A percentile compares a stretch with the other conserved stretches of the same genome.
Conservation (phyloP, 305 asterid species). For the Fraxinus nigra region DNA sequence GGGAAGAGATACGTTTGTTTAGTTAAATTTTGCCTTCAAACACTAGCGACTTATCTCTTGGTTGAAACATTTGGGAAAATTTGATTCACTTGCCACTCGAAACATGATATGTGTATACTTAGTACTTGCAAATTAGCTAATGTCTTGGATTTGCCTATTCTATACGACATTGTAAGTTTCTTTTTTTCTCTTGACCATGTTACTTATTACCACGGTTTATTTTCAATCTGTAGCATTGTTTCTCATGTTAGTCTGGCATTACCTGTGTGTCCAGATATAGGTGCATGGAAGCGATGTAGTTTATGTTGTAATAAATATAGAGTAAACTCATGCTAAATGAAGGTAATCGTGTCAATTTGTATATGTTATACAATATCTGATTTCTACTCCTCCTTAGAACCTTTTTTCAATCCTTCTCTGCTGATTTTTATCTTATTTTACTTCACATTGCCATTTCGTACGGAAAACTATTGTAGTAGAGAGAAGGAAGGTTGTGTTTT, state of each 20-base stretch:
- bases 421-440: background rate
- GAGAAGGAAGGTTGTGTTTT: background rate
- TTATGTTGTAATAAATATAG: background rate
- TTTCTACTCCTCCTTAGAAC: background rate
- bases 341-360: background rate
- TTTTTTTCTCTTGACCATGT: background rate
- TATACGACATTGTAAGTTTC: background rate
- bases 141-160: background rate
- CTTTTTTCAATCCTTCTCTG: background rate
- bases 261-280: background rate
- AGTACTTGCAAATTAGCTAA: background rate
- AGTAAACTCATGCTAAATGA: background rate
- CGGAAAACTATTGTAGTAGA: background rate
- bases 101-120: background rate
- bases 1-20: background rate
- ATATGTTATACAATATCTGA: background rate
- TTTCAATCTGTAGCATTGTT: background rate
- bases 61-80: background rate
- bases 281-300: background rate
- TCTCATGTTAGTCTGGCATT: background rate
- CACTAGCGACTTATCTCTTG: background rate
- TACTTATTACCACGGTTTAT: background rate
- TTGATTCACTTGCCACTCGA: background rate
- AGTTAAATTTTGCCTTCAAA: background rate
- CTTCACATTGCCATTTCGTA: background rate